phyloP scores from a whole-genome alignment of 2,329 filamentous ascomycete species.

The Colletotrichum euphorbiae region DNA sequence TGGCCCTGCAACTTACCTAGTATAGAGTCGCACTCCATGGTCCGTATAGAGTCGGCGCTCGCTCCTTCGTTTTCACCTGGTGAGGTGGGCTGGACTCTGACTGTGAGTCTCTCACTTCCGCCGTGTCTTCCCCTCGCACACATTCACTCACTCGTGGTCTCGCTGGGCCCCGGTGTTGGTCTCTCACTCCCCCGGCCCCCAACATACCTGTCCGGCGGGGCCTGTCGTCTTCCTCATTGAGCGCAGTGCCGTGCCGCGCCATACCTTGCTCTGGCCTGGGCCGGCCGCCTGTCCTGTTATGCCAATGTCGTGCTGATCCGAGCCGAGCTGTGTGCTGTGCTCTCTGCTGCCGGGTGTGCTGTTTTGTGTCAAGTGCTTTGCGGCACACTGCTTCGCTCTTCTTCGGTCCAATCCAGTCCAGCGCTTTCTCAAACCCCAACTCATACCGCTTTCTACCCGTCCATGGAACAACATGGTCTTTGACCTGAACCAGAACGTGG shows the following conservation, averaged over 20 bases:
- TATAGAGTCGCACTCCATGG: no score
- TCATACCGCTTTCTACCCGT: conserved; percentile 1
- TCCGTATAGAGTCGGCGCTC: conserved; percentile 27
- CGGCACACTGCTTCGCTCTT: conserved; percentile 26
- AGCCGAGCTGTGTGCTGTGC: conserved; percentile 1
- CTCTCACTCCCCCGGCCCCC: conserved; percentile 16
- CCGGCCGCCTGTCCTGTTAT: not conserved
- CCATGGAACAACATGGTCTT: conserved; percentile 12
- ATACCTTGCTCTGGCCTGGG: conserved; percentile 16
- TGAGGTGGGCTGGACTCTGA: conserved; percentile 12
- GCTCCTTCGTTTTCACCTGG: not conserved
- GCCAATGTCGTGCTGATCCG: conserved; percentile 18
- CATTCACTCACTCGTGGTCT: not conserved
- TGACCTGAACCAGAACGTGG: conserved; percentile 21
- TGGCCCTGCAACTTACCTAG: conserved; percentile 19
- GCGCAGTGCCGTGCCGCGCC: conserved; percentile 17
- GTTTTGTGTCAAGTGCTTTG: conserved; percentile 17
- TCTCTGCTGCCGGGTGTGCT: conserved; percentile 7
- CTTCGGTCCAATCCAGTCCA: conserved; percentile 9
- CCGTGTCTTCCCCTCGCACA: not conserved
- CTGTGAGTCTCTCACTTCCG: conserved; percentile 14
- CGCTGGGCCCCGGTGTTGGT: conserved; percentile 12
- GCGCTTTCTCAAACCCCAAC: not conserved
- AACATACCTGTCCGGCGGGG: conserved; percentile 5
- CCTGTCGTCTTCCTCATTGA: conserved; percentile 22